Evolutionary conservation across 371 early-diverging fungal species (phyloP).

Genomic region (Syncephalastrum monosporum): DNA sequence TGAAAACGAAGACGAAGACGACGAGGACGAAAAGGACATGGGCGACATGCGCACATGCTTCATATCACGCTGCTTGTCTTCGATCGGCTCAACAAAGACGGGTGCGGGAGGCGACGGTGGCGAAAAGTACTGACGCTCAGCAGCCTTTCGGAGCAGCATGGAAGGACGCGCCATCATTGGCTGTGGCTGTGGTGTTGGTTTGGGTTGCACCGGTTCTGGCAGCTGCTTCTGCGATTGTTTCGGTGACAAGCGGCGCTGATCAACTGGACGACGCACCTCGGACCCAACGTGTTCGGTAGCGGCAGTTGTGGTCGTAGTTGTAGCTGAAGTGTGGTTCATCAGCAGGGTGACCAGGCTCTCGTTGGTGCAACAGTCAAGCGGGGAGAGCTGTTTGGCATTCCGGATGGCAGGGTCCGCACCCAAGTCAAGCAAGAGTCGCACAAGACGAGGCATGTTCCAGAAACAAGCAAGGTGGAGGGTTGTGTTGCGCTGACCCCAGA

Average conservation of each 20-base stretch:
- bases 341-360: slow-evolving; percentile 20
- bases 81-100: neutral
- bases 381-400: slow-evolving; percentile 32
- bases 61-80: slow-evolving; percentile 5
- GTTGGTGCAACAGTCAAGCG: slow-evolving; percentile 34
- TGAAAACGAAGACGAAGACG: slow-evolving; percentile 19
- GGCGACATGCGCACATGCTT: slow-evolving; percentile 7
- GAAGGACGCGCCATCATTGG: slow-evolving; percentile 12
- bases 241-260: slow-evolving; percentile 1
- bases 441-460: slow-evolving; percentile 40
- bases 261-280: neutral
- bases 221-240: neutral
- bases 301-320: slow-evolving; percentile 4
- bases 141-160: slow-evolving; percentile 24
- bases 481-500: slow-evolving; percentile 34
- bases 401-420: slow-evolving; percentile 31
- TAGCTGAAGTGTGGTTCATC: neutral
- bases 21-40: slow-evolving; percentile 17
- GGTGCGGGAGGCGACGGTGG: too few species aligned
- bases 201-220: neutral
- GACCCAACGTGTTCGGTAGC: slow-evolving; percentile 1
- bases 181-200: slow-evolving; percentile 10
- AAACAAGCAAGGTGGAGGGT: slow-evolving; percentile 40
- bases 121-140: slow-evolving; percentile 5
- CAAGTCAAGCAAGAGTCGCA: slow-evolving; percentile 36